Evolutionary conservation across 768 basidiomycete genomes (phyloP), one percentile per base, ranked within the genome.

Genomic region (Vararia minispora): DNA sequence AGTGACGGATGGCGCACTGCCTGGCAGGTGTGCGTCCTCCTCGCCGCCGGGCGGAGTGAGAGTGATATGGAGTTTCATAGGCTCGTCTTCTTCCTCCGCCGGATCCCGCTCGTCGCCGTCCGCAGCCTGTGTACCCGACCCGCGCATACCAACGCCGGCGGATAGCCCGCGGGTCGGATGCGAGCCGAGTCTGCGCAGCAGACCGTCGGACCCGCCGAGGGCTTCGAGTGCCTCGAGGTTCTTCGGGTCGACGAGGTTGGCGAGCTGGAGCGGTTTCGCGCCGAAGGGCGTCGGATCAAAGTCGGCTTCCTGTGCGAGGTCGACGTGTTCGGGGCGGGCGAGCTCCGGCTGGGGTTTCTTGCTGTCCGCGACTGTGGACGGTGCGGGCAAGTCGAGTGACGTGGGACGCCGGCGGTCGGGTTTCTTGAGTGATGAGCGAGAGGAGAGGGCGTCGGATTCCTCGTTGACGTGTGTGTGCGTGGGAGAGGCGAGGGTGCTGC

Each of bases 211-310:
- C 28, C 95, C 95, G 14, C 90, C 91, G 25, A 94, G 65, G 9
- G 57, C 58, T 13, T 63, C 63, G 23, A 99, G 69, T 11, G 66
- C 55, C 2, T 79, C 69, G 9, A 91, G 46, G 45, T 66, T 79
- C 61, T 95, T 97, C 7, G 91, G 90, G 54, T 98, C 92, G 26
- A 98, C 76, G 37, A 95, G 71, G 43, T 76, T 73, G 1, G 92
- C 92, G 12, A 97, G 76, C 35, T 69, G 63, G 43, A 68, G 72
- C 0, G 92, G 87, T 40, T 76, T 77, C 52, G 79, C 78, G 9
- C 52, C 55, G 58, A 94, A 95, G 0, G 88, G 86, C 1, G 71
- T 58, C 1, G 79, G 73, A 54, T 91, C 71, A 27, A 64, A 60
- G 41, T 67, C 65, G 13, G 59, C 53, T 44, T 72, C 69, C 44